Evolutionary conservation across 2,329 filamentous ascomycete genomes (phyloP), one percentile per base, ranked within the genome.

Genomic region (Rhytidhysteron rufulum): DNA sequence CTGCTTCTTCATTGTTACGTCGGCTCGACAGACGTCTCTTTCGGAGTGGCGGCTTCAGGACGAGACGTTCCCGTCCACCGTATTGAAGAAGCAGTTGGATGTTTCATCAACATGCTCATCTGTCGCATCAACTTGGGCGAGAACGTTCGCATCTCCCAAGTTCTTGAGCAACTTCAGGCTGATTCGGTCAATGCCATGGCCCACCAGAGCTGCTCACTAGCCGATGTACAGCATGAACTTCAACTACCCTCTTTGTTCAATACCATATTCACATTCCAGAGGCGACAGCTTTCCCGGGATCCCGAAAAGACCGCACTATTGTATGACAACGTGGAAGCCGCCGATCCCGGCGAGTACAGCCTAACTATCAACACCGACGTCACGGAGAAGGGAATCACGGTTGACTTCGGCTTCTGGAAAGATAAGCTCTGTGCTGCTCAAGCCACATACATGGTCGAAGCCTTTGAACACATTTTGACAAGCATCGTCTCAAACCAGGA

Each of bases 151-250:
- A 32, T 43, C 8, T 48, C 40, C 8, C 65, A 71, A 9, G 54
- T 69, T 1, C 58, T 75, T 0, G 67, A 69, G 21, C 57, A 57
- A 9, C 61, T 75, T 0, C 74, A 77, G 31, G 56, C 59, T 10
- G 67, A 75, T 40, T 71, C 73, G 15, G 62, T 73, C 16, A 57
- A 63, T 29, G 68, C 69, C 31, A 62, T 78, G 43, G 60, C 67
- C 0, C 67, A 77, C 45, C 75, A 78, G 43, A 68, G 64, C 40
- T 73, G 71, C 46, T 76, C 75, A 11, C 49, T 66, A 6, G 59
- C 60, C 5, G 58, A 65, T 37, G 54, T 66, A 6, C 60, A 66
- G 33, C 61, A 65, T 39, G 57, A 63, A 31, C 44, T 66, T 13
- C 51, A 60, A 21, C 46, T 65, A 3, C 53, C 55, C 3, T 48